Evolutionary conservation across 352 stramenopile species (phyloP).

Genomic region (Peronospora belbahrii): DNA sequence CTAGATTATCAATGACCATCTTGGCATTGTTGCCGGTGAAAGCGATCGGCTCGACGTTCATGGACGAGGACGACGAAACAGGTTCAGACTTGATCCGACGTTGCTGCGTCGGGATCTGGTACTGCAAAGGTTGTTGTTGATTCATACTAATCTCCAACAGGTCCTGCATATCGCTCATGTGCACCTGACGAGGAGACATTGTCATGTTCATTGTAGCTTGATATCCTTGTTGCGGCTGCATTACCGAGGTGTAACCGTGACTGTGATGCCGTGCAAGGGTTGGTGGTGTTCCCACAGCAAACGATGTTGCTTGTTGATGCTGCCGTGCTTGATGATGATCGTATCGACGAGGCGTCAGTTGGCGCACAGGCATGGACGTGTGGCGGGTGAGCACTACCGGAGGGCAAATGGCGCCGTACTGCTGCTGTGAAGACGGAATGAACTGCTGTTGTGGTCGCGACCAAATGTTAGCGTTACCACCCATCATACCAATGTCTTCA

Average conservation of each 20-base stretch:
- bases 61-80: constrained; percentile 14
- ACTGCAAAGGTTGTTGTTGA: constrained; percentile 43
- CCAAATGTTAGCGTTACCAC: constrained; percentile 52
- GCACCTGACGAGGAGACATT: constrained; percentile 31
- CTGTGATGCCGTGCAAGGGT: constrained; percentile 61
- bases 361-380: constrained; percentile 51
- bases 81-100: constrained; percentile 25
- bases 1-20: constrained; percentile 43
- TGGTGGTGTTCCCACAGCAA: constrained; percentile 28
- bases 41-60: constrained; percentile 63
- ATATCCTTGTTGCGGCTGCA: constrained; percentile 33
- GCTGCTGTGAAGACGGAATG: constrained; percentile 14
- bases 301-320: constrained; percentile 16
- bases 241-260: constrained; percentile 45
- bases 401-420: constrained; percentile 34
- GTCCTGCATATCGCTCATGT: constrained; percentile 47
- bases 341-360: constrained; percentile 17
- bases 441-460: constrained; percentile 32
- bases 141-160: constrained; percentile 53
- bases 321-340: constrained; percentile 12
- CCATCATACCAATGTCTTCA: constrained; percentile 60
- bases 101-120: constrained; percentile 10
- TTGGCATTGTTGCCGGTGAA: constrained; percentile 23
- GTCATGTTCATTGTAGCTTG: constrained; percentile 29
- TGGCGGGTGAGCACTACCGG: constrained; percentile 61